A percentile compares a stretch with the other conserved stretches of the same genome.
Conservation (phyloP, 2,329 filamentous ascomycete genomes). For the Blumeria hordei region DNA sequence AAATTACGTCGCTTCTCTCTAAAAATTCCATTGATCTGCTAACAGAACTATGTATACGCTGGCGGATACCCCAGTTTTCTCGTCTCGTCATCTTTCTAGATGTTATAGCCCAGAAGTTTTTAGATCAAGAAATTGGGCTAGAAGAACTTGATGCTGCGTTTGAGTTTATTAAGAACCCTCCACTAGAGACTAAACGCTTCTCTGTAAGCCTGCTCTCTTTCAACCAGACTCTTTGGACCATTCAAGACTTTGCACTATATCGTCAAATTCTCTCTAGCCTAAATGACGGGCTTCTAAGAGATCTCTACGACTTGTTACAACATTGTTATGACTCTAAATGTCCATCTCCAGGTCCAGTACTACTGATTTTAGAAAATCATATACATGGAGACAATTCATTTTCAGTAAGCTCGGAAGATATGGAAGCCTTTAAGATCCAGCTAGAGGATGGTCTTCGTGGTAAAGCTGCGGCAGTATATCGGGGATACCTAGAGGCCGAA, state of each 20-base stretch:
- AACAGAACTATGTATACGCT: conserved; percentile 63
- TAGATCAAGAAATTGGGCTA: conserved; percentile 58
- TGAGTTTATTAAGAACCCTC: conserved; percentile 52
- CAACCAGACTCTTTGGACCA: conserved; percentile 38
- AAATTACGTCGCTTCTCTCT: conserved; percentile 27
- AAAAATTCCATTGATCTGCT: conserved; percentile 62
- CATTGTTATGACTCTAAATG: conserved; percentile 77
- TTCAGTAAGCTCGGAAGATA: conserved; percentile 41
- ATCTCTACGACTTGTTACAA: conserved; percentile 71
- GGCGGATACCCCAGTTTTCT: conserved; percentile 70
- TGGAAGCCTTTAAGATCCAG: conserved; percentile 45
- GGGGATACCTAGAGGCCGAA: conserved; percentile 51
- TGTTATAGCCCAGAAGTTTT: conserved; percentile 61
- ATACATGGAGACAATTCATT: conserved; percentile 61
- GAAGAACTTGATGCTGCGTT: conserved; percentile 69
- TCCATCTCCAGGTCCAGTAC: conserved; percentile 52
- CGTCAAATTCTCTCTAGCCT: conserved; percentile 50
- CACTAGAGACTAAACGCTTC: conserved; percentile 31
- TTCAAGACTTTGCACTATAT: conserved; percentile 45
- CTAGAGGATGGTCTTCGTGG: conserved; percentile 48
- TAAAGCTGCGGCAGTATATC: conserved; percentile 59
- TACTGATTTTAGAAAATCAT: conserved; percentile 59
- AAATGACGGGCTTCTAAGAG: conserved; percentile 62
- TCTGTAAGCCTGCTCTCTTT: conserved; percentile 25
- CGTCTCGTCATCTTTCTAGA: conserved; percentile 64